Conservation (phyloP, 1,284 basidiomycete species). For the Trametes hirsuta region DNA sequence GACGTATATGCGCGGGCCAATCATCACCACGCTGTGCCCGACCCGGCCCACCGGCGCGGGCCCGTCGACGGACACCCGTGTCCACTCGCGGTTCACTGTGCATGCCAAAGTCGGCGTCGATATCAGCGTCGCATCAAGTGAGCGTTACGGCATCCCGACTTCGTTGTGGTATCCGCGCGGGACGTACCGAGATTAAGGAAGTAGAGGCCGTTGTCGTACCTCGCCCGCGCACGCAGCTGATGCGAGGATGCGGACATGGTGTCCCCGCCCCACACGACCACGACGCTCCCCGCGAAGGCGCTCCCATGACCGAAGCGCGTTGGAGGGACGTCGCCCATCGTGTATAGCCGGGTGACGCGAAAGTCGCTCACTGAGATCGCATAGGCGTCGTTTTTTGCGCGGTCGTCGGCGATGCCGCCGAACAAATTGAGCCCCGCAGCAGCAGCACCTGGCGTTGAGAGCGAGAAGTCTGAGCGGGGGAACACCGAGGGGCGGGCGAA, state of each 20-base stretch:
- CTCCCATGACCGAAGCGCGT: slow-evolving; percentile 93
- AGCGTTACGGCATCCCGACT: neutral
- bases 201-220: slow-evolving; percentile 87
- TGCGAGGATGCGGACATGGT: slow-evolving; percentile 52
- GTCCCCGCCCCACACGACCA: slow-evolving; percentile 97
- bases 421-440: slow-evolving; percentile 92
- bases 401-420: slow-evolving; percentile 90
- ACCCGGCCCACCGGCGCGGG: slow-evolving; percentile 86
- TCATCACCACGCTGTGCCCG: slow-evolving; percentile 93
- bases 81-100: slow-evolving; percentile 88
- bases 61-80: slow-evolving; percentile 74
- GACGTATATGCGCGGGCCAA: slow-evolving; percentile 86
- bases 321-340: slow-evolving; percentile 84
- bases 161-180: neutral
- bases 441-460: slow-evolving; percentile 77
- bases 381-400: slow-evolving; percentile 91
- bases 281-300: slow-evolving; percentile 90
- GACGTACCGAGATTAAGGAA: slow-evolving; percentile 87
- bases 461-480: slow-evolving; percentile 92
- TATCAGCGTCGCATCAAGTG: neutral
- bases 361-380: slow-evolving; percentile 79
- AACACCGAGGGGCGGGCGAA: slow-evolving; percentile 58
- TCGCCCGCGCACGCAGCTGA: slow-evolving; percentile 47
- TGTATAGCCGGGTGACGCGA: slow-evolving; percentile 75
- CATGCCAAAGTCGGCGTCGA: neutral